phyloP scores from a whole-genome alignment of 148 eudicot genomes.

The Fagopyrum tataricum region DNA sequence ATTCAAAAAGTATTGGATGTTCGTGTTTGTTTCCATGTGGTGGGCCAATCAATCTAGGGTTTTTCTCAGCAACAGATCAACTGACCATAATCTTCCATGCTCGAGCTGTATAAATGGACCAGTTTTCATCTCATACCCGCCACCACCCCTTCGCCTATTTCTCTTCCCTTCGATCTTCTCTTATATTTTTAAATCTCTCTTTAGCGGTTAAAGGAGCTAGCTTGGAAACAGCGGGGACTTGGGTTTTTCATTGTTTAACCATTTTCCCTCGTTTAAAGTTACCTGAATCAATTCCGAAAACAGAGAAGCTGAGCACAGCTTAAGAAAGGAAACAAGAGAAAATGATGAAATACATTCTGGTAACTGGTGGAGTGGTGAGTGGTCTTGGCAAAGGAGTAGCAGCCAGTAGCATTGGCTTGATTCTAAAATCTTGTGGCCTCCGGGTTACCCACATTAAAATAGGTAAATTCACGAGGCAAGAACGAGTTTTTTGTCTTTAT shows the following conservation, averaged over 20 bases:
- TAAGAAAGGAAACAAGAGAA: not conserved
- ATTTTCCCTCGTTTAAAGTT: not conserved
- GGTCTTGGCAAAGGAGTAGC: slow-evolving; percentile 90
- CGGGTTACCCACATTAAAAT: slow-evolving; percentile 88
- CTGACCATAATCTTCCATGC: not conserved
- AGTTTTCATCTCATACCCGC: slow-evolving; percentile 5
- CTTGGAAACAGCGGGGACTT: slow-evolving; percentile 1
- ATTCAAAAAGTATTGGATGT: not conserved
- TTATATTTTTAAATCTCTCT: not conserved
- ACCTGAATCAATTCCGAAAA: not conserved
- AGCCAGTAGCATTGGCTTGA: slow-evolving; percentile 88
- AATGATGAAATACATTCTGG: slow-evolving; percentile 90
- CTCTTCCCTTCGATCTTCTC: slow-evolving; percentile 4
- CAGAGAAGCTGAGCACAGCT: not conserved
- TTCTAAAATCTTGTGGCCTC: slow-evolving; percentile 82
- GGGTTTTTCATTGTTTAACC: not conserved
- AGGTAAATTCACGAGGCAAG: slow-evolving; percentile 28
- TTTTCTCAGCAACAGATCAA: not conserved
- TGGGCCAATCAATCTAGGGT: not conserved
- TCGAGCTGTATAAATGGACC: slow-evolving; percentile 9
- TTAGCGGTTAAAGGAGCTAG: not conserved
- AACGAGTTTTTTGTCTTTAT: not conserved
- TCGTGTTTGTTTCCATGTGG: not conserved
- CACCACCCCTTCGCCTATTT: slow-evolving; percentile 2
- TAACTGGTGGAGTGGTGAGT: slow-evolving; percentile 94